Percentiles rank a stretch among this genome's conserved stretches.
These are phyloP conservation scores for Phyllosticta citriasiana DNA, from an alignment of 2,329 filamentous ascomycete species.

Conservation along the genomic window DNA sequence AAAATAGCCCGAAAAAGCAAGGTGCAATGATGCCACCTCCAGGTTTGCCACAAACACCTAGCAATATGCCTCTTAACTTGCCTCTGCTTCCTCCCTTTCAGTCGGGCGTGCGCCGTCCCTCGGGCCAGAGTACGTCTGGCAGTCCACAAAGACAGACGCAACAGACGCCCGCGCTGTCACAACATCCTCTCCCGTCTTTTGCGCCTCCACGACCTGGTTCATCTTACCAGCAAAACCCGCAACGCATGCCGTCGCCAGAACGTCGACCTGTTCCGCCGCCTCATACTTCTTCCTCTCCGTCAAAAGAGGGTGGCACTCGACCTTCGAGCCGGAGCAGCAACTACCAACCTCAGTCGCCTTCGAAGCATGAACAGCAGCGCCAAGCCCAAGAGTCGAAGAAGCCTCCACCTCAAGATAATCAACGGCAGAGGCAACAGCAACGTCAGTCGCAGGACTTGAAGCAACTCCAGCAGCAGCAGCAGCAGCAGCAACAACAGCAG, in stretches of 20 bases:
- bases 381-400: background rate
- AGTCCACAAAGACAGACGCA: conserved; percentile 8
- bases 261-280: background rate
- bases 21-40: background rate
- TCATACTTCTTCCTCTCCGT: background rate
- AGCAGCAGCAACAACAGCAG: background rate
- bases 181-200: conserved; percentile 24
- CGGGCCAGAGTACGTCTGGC: conserved; percentile 1
- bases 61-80: conserved; percentile 21
- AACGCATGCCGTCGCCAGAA: background rate
- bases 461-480: conserved; percentile 4
- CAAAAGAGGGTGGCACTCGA: background rate
- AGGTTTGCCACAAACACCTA: background rate
- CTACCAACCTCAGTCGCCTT: background rate
- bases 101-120: conserved; percentile 11
- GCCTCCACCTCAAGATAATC: background rate
- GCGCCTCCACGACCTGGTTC: background rate
- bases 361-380: background rate
- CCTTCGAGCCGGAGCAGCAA: background rate
- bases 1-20: background rate
- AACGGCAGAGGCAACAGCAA: background rate
- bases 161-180: conserved; percentile 17
- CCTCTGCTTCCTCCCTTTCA: conserved; percentile 26
- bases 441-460: background rate
- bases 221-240: background rate